These are phyloP conservation scores for Macrolepiota albuminosa DNA, from an alignment of 768 basidiomycete genomes.

Conservation along the genomic window DNA sequence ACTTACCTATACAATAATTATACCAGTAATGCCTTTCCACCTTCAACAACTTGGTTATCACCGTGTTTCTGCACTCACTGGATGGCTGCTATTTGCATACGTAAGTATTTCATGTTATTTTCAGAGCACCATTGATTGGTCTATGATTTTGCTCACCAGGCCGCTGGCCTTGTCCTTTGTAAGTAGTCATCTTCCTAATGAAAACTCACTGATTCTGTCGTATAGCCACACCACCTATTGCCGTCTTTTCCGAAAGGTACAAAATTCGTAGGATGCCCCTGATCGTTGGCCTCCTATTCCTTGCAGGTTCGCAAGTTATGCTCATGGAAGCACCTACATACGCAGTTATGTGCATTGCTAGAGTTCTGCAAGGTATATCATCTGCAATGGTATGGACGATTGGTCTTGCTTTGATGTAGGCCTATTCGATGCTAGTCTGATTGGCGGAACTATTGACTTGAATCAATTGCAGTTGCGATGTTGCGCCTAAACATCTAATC, in stretches of 20 bases:
- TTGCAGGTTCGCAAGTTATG: conserved; percentile 52
- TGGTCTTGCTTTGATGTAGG: conserved; percentile 54
- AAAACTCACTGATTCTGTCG: neutral
- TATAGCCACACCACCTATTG: conserved; percentile 53
- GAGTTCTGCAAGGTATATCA: conserved; percentile 54
- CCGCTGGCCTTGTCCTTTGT: conserved; percentile 53
- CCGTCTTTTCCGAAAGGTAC: conserved; percentile 49
- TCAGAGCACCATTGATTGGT: neutral
- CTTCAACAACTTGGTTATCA: conserved; percentile 44
- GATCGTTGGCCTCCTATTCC: conserved; percentile 41
- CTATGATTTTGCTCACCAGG: conserved; percentile 27
- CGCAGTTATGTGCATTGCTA: conserved; percentile 52
- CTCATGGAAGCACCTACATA: conserved; percentile 60
- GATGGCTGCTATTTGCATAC: conserved; percentile 59
- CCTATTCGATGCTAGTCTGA: neutral
- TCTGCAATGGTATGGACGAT: conserved; percentile 62
- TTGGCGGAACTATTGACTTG: too few species aligned
- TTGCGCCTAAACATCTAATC: conserved; percentile 40
- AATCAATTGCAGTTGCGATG: conserved; percentile 42
- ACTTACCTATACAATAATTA: conserved; percentile 56
- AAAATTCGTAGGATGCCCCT: conserved; percentile 43
- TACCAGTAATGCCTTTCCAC: conserved; percentile 62
- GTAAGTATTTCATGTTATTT: conserved; percentile 27
- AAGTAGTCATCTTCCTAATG: conserved; percentile 14
- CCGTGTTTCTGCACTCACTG: conserved; percentile 44